A percentile compares a stretch with the other conserved stretches of the same genome.
Evolutionary conservation across 2,329 filamentous ascomycete genomes (phyloP).

Genomic region (Sporothrix phasma): DNA sequence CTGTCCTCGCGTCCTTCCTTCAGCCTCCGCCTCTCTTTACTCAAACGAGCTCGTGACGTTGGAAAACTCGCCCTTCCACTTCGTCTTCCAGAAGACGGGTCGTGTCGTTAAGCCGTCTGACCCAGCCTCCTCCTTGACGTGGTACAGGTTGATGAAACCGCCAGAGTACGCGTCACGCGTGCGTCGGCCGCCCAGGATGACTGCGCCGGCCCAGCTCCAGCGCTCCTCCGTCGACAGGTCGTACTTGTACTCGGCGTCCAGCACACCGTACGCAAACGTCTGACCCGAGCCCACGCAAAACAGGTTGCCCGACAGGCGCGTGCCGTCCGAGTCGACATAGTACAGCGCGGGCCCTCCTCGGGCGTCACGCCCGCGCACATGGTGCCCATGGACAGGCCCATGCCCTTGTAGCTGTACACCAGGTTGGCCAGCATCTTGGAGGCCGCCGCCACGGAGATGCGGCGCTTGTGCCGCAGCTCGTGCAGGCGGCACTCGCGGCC

Average conservation of each 20-base stretch:
- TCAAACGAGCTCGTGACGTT: constrained; percentile 76
- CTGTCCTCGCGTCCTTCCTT: too few species aligned
- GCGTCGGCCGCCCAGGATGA: constrained; percentile 91
- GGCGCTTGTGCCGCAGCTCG: constrained; percentile 97
- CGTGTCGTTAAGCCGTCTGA: constrained; percentile 97
- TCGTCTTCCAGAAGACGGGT: constrained; percentile 99
- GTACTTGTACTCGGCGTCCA: constrained; percentile 91
- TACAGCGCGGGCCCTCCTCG: constrained; percentile 92
- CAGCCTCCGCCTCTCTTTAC: constrained; percentile 24
- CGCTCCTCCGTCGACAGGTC: constrained; percentile 76
- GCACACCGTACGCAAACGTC: constrained; percentile 96
- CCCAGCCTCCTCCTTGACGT: constrained; percentile 98
- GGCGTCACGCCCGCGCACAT: constrained; percentile 97
- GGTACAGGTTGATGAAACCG: constrained; percentile 97
- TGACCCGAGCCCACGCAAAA: constrained; percentile 98
- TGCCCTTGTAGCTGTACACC: constrained; percentile 97
- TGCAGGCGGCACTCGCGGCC: constrained; percentile 99
- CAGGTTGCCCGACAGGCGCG: constrained; percentile 81
- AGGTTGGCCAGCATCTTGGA: constrained; percentile 98
- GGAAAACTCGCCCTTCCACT: constrained; percentile 96
- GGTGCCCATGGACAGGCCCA: constrained; percentile 97
- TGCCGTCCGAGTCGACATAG: constrained; percentile 98
- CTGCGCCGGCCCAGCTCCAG: constrained; percentile 83
- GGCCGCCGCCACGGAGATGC: constrained; percentile 93
- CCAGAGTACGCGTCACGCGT: constrained; percentile 98